A percentile compares a stretch with the other conserved stretches of the same genome.
These are phyloP conservation scores for Knufia fluminis DNA, from an alignment of 2,329 filamentous ascomycete genomes.

Conservation along the genomic window DNA sequence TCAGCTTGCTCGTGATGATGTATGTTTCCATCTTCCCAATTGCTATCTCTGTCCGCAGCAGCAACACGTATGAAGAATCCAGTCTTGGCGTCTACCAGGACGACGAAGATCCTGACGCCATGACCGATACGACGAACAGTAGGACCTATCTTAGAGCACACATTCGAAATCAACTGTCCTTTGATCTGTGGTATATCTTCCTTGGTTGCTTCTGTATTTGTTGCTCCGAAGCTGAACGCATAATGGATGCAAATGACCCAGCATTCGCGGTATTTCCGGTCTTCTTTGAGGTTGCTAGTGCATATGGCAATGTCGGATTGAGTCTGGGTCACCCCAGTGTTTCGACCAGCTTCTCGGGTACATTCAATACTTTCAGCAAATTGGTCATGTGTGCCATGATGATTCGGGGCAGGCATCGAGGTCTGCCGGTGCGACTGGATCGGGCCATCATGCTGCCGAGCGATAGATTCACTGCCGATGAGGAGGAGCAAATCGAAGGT, in stretches of 20 bases:
- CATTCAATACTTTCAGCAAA: constrained; percentile 48
- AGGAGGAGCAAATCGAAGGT: constrained; percentile 20
- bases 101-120: constrained; percentile 23
- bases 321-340: constrained; percentile 47
- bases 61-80: constrained; percentile 86
- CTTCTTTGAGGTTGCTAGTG: constrained; percentile 49
- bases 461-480: constrained; percentile 6
- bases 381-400: constrained; percentile 50
- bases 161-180: constrained; percentile 38
- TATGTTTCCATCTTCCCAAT: constrained; percentile 54
- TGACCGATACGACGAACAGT: neutral
- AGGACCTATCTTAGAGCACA: constrained; percentile 18
- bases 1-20: constrained; percentile 57
- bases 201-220: constrained; percentile 39
- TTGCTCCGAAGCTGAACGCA: constrained; percentile 30
- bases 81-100: constrained; percentile 11
- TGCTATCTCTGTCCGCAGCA: constrained; percentile 58
- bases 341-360: constrained; percentile 48
- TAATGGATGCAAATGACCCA: constrained; percentile 9
- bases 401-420: constrained; percentile 48
- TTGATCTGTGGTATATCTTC: constrained; percentile 39
- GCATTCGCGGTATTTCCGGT: constrained; percentile 27
- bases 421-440: constrained; percentile 48
- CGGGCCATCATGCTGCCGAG: constrained; percentile 41
- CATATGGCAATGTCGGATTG: constrained; percentile 54